Evolutionary conservation across 2,329 filamentous ascomycete genomes (phyloP).

Genomic region (Aspergillus ibericus): DNA sequence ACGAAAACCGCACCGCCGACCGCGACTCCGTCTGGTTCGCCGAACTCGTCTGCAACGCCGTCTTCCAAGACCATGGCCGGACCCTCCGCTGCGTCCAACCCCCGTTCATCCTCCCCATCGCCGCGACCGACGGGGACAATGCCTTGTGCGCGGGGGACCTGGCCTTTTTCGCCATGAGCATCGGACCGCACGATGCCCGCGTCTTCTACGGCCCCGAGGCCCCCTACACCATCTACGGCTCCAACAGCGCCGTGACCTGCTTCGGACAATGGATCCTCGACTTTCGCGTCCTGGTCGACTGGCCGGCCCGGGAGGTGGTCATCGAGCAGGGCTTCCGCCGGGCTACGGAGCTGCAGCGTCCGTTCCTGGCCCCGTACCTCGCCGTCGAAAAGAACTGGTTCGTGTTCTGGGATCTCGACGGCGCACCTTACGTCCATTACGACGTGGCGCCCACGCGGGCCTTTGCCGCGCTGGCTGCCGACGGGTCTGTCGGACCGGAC

Average conservation of each 20-base stretch:
- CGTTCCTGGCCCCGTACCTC: conserved; percentile 38
- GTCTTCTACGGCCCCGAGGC: conserved; percentile 56
- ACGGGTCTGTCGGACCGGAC: conserved; percentile 52
- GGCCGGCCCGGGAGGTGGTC: conserved; percentile 32
- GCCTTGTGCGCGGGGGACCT: conserved; percentile 50
- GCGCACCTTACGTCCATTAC: conserved; percentile 54
- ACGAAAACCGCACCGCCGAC: conserved; percentile 24
- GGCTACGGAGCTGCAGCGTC: conserved; percentile 55
- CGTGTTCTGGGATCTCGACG: conserved; percentile 57
- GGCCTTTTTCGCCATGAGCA: conserved; percentile 43
- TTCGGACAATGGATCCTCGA: conserved; percentile 60
- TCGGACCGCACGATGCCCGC: conserved; percentile 60
- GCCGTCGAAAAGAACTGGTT: conserved; percentile 64
- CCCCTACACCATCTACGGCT: conserved; percentile 57
- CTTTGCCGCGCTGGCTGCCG: conserved; percentile 49
- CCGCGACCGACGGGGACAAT: conserved; percentile 44
- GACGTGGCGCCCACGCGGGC: conserved; percentile 52
- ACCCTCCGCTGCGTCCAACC: conserved; percentile 41
- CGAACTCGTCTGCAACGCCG: conserved; percentile 54
- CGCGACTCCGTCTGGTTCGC: conserved; percentile 34
- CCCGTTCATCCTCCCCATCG: conserved; percentile 48
- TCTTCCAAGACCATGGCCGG: conserved; percentile 42
- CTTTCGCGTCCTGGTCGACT: conserved; percentile 52
- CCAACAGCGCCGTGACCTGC: conserved; percentile 56
- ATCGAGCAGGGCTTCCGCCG: conserved; percentile 40